Percentiles rank a stretch among this genome's conserved stretches.
Evolutionary conservation across 352 stramenopile genomes (phyloP).

Genomic region (Pythium periplocum): DNA sequence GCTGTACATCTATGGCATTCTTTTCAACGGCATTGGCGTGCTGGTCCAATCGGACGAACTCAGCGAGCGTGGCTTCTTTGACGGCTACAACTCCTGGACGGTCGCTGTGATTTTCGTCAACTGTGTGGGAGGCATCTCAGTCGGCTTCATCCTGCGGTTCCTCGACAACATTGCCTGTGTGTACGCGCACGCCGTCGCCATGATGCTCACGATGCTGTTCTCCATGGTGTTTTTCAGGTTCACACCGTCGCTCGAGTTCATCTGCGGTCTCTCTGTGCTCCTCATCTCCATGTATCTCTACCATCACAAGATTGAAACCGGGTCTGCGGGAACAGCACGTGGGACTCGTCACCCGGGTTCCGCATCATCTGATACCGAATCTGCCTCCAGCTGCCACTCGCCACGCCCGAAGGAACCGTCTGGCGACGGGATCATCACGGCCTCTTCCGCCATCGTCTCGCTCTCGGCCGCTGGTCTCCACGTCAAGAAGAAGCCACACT

Average conservation of each 20-base stretch:
- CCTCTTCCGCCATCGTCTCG: slow-evolving; percentile 11
- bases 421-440: slow-evolving; percentile 2
- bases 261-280: slow-evolving; percentile 67
- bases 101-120: slow-evolving; percentile 69
- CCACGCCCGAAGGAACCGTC: too few species aligned
- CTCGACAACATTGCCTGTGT: slow-evolving; percentile 89
- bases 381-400: background rate
- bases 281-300: slow-evolving; percentile 89
- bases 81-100: slow-evolving; percentile 81
- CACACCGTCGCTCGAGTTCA: slow-evolving; percentile 78
- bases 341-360: too few species aligned
- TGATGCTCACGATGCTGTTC: slow-evolving; percentile 88
- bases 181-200: slow-evolving; percentile 80
- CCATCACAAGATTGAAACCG: slow-evolving; percentile 53
- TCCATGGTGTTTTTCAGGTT: slow-evolving; percentile 86
- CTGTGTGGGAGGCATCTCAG: slow-evolving; percentile 64
- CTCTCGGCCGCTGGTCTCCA: slow-evolving; percentile 24
- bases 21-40: slow-evolving; percentile 72
- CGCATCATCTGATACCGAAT: too few species aligned
- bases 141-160: slow-evolving; percentile 83
- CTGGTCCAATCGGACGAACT: slow-evolving; percentile 47
- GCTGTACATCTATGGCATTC: slow-evolving; percentile 76
- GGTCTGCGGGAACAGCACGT: background rate
- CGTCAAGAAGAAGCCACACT: slow-evolving; percentile 46
- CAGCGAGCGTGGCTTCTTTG: slow-evolving; percentile 52